phyloP scores from a whole-genome alignment of 305 asterid genomes.

The Fraxinus paxiana region DNA sequence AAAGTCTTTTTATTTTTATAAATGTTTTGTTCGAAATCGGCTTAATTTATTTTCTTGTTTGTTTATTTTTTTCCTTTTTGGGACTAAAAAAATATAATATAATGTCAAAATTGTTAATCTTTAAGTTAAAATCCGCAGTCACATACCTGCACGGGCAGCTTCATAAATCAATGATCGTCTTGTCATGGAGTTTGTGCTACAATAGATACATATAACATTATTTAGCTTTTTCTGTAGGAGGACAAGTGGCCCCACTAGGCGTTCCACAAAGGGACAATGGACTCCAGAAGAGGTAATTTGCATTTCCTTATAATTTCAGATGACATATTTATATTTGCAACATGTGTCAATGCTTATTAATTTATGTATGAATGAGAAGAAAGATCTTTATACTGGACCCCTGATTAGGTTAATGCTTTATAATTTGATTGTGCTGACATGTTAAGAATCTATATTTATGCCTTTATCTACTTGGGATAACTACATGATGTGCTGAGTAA shows the following conservation, averaged over 20 bases:
- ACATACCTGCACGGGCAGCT: not conserved
- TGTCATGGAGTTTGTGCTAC: not conserved
- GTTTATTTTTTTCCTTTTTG: not conserved
- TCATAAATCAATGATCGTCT: not conserved
- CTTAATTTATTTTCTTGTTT: not conserved
- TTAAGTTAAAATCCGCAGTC: not conserved
- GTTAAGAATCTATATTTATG: not conserved
- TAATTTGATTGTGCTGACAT: not conserved
- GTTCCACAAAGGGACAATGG: conserved; percentile 99
- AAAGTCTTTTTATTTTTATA: conserved; percentile 11
- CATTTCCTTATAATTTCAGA: conserved; percentile 12
- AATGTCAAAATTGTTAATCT: not conserved
- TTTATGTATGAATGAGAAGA: not conserved
- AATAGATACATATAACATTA: not conserved
- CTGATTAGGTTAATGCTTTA: not conserved
- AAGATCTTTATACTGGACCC: not conserved
- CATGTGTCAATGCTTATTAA: not conserved
- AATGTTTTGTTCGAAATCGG: not conserved
- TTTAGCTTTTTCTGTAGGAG: conserved; percentile 48
- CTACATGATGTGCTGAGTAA: not conserved
- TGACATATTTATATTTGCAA: not conserved
- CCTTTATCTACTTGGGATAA: not conserved
- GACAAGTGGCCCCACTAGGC: conserved; percentile 95
- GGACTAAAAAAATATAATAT: not conserved
- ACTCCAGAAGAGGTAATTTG: conserved; percentile 77